Evolutionary conservation across 176 grass and related monocot genomes (phyloP).

Genomic region (Oryza coarctata): DNA sequence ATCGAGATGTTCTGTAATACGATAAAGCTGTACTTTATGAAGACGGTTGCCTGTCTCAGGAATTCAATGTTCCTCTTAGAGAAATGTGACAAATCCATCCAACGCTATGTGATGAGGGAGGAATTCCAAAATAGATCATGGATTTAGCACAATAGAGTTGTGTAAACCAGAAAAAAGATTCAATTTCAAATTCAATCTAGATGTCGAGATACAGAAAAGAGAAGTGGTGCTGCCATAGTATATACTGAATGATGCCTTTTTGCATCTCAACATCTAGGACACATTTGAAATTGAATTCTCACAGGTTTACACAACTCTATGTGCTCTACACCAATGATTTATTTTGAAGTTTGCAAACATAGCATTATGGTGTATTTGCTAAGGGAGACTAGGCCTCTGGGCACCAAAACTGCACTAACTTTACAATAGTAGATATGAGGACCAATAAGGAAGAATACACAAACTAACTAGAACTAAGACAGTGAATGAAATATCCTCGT

Average conservation of each 20-base stretch:
- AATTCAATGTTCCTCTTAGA: not conserved
- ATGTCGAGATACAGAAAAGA: too few relatives aligned
- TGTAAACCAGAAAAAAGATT: too few relatives aligned
- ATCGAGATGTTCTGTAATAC: not conserved
- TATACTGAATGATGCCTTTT: too few relatives aligned
- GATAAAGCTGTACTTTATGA: not conserved
- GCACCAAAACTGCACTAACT: not conserved
- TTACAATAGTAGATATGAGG: not conserved
- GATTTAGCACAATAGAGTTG: too few relatives aligned
- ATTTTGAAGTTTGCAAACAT: not conserved
- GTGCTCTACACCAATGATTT: not conserved
- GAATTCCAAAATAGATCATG: not conserved
- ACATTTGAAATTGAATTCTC: not conserved
- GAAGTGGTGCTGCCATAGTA: too few relatives aligned
- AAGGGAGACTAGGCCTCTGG: not conserved
- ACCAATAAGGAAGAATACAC: not conserved
- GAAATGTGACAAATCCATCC: not conserved
- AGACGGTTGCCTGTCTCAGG: not conserved
- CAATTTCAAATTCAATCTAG: too few relatives aligned
- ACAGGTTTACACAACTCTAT: not conserved
- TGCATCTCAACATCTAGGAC: too few relatives aligned
- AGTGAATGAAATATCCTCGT: not conserved
- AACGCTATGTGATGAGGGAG: not conserved
- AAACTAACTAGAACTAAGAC: not conserved
- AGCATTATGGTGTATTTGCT: not conserved